Base-by-base conservation (phyloP, 805 yeast species). In the Hanseniaspora singularis region DNA sequence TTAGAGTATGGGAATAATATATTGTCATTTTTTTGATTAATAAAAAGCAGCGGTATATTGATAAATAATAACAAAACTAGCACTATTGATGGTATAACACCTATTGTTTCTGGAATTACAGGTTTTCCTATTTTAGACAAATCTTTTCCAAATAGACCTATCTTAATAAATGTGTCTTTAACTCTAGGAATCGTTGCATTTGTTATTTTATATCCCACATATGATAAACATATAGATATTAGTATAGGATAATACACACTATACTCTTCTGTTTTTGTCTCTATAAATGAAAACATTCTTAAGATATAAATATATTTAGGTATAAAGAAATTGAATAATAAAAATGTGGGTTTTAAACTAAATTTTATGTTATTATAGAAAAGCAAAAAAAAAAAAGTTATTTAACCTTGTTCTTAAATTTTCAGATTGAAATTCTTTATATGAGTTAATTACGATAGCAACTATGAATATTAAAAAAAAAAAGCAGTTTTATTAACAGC, bases 91-190 rank as follows among this genome's bases (percentile, higher is more conserved):
- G 86, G 74, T 0, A 89, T 81, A 2, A 86, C 80, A n/a, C 98
- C 98, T 69, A 89, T 78, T 0, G 94, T 75, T 64, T 92, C 98
- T 1, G 98, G 92, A 9, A 86, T 71, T 2, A 77, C 68, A 0
- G 94, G 94, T 34, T 63, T 68, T n/a, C 75, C 76, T n/a, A 60
- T 62, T 60, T 92, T 92, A 37, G 87, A 79, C 57, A 87, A 55
- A 60, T 92, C 98, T 51, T 72, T 76, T 9, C 98, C 98, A 51
- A 65, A 73, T n/a, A 92, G 70, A 0, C 98, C 98, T 37, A 81
- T 75, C 45, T 72, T 71, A 19, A 82, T 71, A 62, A 88, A 88
- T 34, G 77, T 68, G 1, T 72, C 69, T 1, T 79, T 70, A n/a
- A 81, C 69, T 31, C 68, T 63, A 2, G 96, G 96, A 38, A 88